These are phyloP conservation scores for Candolleomyces eurysporus DNA, from an alignment of 768 basidiomycete genomes.

Conservation along the genomic window DNA sequence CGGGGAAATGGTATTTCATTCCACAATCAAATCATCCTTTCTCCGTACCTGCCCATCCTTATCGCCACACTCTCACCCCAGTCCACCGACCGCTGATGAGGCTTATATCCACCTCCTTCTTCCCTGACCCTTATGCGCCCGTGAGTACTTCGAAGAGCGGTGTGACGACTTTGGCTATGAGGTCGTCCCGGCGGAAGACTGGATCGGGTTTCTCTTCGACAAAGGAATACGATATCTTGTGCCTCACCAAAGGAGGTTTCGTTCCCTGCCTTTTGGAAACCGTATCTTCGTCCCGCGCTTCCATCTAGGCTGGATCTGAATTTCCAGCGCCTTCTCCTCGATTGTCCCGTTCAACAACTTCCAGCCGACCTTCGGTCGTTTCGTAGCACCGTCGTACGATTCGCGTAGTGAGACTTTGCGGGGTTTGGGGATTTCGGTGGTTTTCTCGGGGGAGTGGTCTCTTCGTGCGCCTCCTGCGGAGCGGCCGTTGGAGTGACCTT, in stretches of 20 bases:
- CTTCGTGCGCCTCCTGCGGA: too few species aligned
- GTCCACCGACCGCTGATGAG: slow-evolving; percentile 69
- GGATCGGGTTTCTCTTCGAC: too few species aligned
- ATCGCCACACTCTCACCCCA: slow-evolving; percentile 89
- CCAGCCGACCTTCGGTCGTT: slow-evolving; percentile 85
- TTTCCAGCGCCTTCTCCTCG: slow-evolving; percentile 88
- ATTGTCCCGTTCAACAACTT: slow-evolving; percentile 65
- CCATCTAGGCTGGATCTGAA: slow-evolving; percentile 85
- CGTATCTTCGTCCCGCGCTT: slow-evolving; percentile 94
- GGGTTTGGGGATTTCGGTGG: slow-evolving; percentile 74
- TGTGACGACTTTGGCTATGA: too few species aligned
- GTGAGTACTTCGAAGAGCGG: too few species aligned
- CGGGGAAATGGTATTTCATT: slow-evolving; percentile 87
- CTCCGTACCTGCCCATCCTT: slow-evolving; percentile 63
- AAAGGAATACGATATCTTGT: too few species aligned
- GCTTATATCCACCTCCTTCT: too few species aligned
- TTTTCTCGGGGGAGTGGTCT: slow-evolving; percentile 26
- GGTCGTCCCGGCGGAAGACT: too few species aligned
- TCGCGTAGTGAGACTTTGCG: slow-evolving; percentile 86
- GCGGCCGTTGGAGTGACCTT: too few species aligned
- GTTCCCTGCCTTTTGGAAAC: slow-evolving; percentile 80
- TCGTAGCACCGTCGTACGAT: slow-evolving; percentile 79
- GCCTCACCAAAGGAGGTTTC: too few species aligned
- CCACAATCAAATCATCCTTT: slow-evolving; percentile 83
- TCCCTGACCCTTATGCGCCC: too few species aligned